phyloP scores from a whole-genome alignment of 2,329 filamentous ascomycete species.

The Teratosphaeria nubilosa region DNA sequence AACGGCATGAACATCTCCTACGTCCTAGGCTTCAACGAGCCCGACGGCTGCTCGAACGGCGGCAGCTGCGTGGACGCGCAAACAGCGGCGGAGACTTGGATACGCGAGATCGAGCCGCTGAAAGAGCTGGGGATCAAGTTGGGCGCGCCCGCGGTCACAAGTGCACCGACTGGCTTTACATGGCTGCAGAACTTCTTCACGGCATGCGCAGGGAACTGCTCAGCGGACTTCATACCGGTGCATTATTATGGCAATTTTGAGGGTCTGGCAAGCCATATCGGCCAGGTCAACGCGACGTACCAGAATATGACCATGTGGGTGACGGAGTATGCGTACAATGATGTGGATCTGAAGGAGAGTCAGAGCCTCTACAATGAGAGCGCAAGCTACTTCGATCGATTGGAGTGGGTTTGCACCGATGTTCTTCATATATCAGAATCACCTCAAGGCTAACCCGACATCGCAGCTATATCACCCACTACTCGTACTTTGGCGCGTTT shows the following conservation, averaged over 20 bases:
- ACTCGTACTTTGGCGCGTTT: slow-evolving; percentile 65
- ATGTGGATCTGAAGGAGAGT: slow-evolving; percentile 47
- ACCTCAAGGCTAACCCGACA: not conserved
- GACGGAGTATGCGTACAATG: slow-evolving; percentile 60
- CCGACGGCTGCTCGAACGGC: slow-evolving; percentile 51
- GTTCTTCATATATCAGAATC: not conserved
- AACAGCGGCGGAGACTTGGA: slow-evolving; percentile 58
- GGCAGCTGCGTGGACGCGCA: slow-evolving; percentile 53
- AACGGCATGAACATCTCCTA: slow-evolving; percentile 51
- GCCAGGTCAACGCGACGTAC: slow-evolving; percentile 44
- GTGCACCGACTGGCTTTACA: slow-evolving; percentile 46
- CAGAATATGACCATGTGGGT: slow-evolving; percentile 56
- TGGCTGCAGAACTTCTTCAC: slow-evolving; percentile 61
- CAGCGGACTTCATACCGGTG: slow-evolving; percentile 41
- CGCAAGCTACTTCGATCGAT: slow-evolving; percentile 53
- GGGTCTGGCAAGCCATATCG: slow-evolving; percentile 57
- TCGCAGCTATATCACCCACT: slow-evolving; percentile 48
- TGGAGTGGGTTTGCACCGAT: slow-evolving; percentile 1
- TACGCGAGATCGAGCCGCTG: slow-evolving; percentile 60
- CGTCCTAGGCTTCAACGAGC: slow-evolving; percentile 72
- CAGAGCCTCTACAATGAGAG: slow-evolving; percentile 60
- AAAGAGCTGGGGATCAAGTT: slow-evolving; percentile 53
- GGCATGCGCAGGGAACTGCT: slow-evolving; percentile 43
- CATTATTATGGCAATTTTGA: slow-evolving; percentile 56
- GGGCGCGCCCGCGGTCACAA: slow-evolving; percentile 62